Percentiles rank a stretch among this genome's conserved stretches.
Evolutionary conservation across 1,139 yeast species (phyloP).

Genomic region (Kodamaea ohmeri): DNA sequence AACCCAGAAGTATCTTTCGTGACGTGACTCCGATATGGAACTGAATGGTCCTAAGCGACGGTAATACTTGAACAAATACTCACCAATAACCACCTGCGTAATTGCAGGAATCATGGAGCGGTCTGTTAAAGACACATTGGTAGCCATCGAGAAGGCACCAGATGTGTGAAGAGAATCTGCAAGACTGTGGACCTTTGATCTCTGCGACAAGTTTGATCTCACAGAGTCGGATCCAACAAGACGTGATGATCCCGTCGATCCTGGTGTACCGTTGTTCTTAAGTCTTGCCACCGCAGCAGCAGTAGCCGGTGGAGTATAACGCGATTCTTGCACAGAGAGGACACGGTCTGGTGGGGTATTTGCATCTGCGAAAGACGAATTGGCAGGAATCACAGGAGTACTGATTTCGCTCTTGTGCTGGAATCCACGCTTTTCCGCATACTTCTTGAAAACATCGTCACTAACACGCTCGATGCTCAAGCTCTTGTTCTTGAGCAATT

Average conservation of each 20-base stretch:
- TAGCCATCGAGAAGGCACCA: constrained; percentile 55
- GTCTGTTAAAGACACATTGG: constrained; percentile 69
- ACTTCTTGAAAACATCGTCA: constrained; percentile 43
- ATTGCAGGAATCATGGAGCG: constrained; percentile 80
- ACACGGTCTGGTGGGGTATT: constrained; percentile 12
- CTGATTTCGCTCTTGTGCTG: constrained; percentile 24
- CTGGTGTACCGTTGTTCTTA: constrained; percentile 16
- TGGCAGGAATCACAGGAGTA: constrained; percentile 18
- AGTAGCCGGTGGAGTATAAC: constrained; percentile 17
- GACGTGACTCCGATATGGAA: constrained; percentile 76
- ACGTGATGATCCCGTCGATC: constrained; percentile 13
- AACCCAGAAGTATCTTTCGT: constrained; percentile 93
- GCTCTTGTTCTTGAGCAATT: constrained; percentile 45
- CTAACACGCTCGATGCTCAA: constrained; percentile 44
- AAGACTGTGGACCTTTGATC: constrained; percentile 27
- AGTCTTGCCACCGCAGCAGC: constrained; percentile 12
- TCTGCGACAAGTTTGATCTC: constrained; percentile 33
- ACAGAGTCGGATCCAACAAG: constrained; percentile 22
- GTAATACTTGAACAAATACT: constrained; percentile 81
- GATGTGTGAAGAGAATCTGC: constrained; percentile 34
- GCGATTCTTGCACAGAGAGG: constrained; percentile 4
- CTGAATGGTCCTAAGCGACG: constrained; percentile 74
- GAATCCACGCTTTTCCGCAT: constrained; percentile 52
- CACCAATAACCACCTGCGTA: constrained; percentile 92
- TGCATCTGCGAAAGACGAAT: constrained; percentile 12